Conservation (phyloP, 2,329 filamentous ascomycete genomes). For the Botrytis fabae region DNA sequence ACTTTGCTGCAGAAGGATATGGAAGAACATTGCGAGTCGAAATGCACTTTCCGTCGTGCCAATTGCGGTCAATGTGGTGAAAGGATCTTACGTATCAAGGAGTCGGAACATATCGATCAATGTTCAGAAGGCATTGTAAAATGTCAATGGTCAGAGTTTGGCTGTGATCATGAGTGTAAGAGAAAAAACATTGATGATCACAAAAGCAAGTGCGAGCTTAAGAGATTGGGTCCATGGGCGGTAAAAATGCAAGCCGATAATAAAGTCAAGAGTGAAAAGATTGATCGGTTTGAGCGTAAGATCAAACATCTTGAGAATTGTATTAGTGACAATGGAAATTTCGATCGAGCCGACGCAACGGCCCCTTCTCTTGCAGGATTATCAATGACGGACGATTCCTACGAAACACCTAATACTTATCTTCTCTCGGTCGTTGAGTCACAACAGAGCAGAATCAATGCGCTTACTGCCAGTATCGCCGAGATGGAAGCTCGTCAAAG, state of each 20-base stretch:
- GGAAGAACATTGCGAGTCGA: slow-evolving; percentile 48
- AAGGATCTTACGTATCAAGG: slow-evolving; percentile 35
- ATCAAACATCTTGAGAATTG: slow-evolving; percentile 47
- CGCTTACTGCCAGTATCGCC: slow-evolving; percentile 56
- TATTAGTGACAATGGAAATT: slow-evolving; percentile 35
- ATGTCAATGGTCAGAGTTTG: slow-evolving; percentile 52
- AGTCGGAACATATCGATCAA: slow-evolving; percentile 43
- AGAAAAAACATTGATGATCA: slow-evolving; percentile 49
- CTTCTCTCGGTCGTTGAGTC: slow-evolving; percentile 50
- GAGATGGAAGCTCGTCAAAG: slow-evolving; percentile 61
- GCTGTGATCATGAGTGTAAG: slow-evolving; percentile 48
- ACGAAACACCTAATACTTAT: slow-evolving; percentile 47
- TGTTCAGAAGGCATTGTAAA: slow-evolving; percentile 47
- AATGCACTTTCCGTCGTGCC: slow-evolving; percentile 46
- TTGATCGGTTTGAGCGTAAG: slow-evolving; percentile 47
- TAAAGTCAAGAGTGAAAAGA: slow-evolving; percentile 44
- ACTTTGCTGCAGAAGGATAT: slow-evolving; percentile 48
- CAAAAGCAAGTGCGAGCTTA: slow-evolving; percentile 51
- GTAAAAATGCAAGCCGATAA: slow-evolving; percentile 50
- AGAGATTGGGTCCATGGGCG: slow-evolving; percentile 53
- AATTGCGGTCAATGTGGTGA: slow-evolving; percentile 36
- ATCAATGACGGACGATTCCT: slow-evolving; percentile 26
- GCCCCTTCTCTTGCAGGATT: slow-evolving; percentile 23
- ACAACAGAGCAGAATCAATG: slow-evolving; percentile 58
- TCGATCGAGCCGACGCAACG: slow-evolving; percentile 32